A percentile compares a stretch with the other conserved stretches of the same genome.
Conservation (phyloP, 2,329 filamentous ascomycete genomes). For the Botrytis aclada region DNA sequence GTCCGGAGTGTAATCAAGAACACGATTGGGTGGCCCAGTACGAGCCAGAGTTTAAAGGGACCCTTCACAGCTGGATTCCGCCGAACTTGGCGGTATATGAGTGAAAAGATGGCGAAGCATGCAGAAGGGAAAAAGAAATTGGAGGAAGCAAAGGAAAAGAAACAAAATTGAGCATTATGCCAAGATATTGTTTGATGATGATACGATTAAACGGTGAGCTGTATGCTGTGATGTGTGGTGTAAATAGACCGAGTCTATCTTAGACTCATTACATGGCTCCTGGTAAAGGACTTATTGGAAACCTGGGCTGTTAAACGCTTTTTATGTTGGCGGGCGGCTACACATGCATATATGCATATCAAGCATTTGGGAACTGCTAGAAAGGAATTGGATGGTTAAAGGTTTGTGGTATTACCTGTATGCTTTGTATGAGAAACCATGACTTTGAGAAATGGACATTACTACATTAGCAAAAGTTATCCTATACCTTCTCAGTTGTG, state of each 20-base stretch:
- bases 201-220: conserved; percentile 6
- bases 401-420: neutral
- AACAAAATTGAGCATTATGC: conserved; percentile 7
- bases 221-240: conserved; percentile 11
- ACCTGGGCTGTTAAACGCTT: neutral
- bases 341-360: neutral
- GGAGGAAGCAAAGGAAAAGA: conserved; percentile 12
- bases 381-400: conserved; percentile 5
- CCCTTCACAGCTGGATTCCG: conserved; percentile 71
- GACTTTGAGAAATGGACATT: neutral
- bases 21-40: conserved; percentile 91
- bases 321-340: neutral
- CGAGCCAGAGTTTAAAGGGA: conserved; percentile 82
- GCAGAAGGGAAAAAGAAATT: conserved; percentile 37
- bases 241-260: conserved; percentile 10
- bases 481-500: neutral
- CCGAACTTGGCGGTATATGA: conserved; percentile 70
- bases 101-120: conserved; percentile 75
- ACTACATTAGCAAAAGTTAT: neutral
- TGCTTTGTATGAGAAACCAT: neutral
- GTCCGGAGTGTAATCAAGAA: conserved; percentile 76
- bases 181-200: neutral
- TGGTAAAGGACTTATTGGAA: neutral
- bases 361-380: conserved; percentile 9
- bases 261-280: conserved; percentile 9